Evolutionary conservation across 2,329 filamentous ascomycete genomes (phyloP).

Genomic region (Penicillium rolfsii): DNA sequence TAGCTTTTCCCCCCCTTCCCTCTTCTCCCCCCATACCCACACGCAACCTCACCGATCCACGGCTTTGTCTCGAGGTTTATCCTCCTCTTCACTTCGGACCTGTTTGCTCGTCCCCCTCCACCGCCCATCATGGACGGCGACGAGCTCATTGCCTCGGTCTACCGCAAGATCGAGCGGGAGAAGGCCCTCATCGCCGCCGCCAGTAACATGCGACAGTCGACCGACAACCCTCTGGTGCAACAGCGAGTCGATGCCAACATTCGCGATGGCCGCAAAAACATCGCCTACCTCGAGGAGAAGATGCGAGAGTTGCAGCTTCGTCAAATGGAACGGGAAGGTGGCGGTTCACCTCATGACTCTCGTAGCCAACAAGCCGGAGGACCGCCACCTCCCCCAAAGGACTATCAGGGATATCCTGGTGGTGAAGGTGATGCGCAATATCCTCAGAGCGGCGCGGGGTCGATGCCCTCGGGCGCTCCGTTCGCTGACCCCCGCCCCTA

Average conservation of each 20-base stretch:
- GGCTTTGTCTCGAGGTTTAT: not conserved
- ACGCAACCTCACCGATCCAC: not conserved
- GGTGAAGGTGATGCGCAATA: slow-evolving; percentile 61
- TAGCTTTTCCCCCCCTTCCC: not conserved
- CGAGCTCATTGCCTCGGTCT: slow-evolving; percentile 74
- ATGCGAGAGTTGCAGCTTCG: slow-evolving; percentile 86
- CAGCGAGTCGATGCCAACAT: slow-evolving; percentile 92
- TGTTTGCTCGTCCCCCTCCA: slow-evolving; percentile 14
- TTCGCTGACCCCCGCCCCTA: slow-evolving; percentile 74
- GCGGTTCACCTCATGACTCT: slow-evolving; percentile 51
- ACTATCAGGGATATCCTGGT: slow-evolving; percentile 58
- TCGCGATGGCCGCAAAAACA: slow-evolving; percentile 87
- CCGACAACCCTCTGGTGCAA: slow-evolving; percentile 88
- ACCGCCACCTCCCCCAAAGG: slow-evolving; percentile 75
- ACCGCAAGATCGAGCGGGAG: slow-evolving; percentile 97
- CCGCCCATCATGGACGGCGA: slow-evolving; percentile 60
- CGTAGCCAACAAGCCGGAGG: slow-evolving; percentile 51
- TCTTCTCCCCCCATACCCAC: not conserved
- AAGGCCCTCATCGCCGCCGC: slow-evolving; percentile 93
- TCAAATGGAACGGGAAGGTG: slow-evolving; percentile 61
- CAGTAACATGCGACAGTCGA: slow-evolving; percentile 92
- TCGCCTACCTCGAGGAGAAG: slow-evolving; percentile 93
- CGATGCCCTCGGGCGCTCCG: slow-evolving; percentile 80
- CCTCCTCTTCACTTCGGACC: not conserved
- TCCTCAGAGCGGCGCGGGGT: slow-evolving; percentile 65